Base-by-base conservation (phyloP, 768 basidiomycete species). In the Phylloporus sp. region DNA sequence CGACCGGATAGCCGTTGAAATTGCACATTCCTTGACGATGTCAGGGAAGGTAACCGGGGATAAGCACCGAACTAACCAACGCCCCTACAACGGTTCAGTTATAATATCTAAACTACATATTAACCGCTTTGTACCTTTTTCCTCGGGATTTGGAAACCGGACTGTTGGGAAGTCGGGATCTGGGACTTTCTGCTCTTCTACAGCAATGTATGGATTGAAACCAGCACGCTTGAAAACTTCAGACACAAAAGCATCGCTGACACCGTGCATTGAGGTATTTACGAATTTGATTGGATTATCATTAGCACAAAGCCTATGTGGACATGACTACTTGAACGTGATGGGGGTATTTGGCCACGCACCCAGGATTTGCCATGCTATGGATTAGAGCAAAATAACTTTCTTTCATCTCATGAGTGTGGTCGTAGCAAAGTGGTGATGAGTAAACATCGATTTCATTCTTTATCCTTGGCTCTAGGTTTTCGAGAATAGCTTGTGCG, bases 231-330 rank as follows among this genome's bases (percentile, higher is more conserved):
- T 68, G 53, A 94, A 86, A 0, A 81, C 85, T 45, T 72, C 65
- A 8, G 66, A 68, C 35, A 82, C 75, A 58, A 86, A 86, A 5
- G 73, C 68, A 64, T 92, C 78, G 57, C 90, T 84, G 47, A 95
- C 92, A 0, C 92, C 92, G 59, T 95, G 92, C 87, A 95, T 85
- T 0, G 91, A 87, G 0, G 93, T 95, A 62, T 91, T 91, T 18
- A 91, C 86, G 58, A 94, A 90, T 58, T 75, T 80, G 54, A 85
- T 51, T 5, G 70, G 26, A 18, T 51, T 23, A 28, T 12, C 24
- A 18, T 27, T 38, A 11, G 44, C 42, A 16, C n/a, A 35, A 43
- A 56, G 43, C 47, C 65, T 66, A 35, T 18, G 12, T n/a, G 12
- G 5, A 13, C n/a, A n/a, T 38, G 41, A 49, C 32, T 18, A 54